A percentile compares a stretch with the other conserved stretches of the same genome.
Evolutionary conservation across 495 filamentous ascomycete species (phyloP).

Genomic region (Talaromyces trachyspermus): DNA sequence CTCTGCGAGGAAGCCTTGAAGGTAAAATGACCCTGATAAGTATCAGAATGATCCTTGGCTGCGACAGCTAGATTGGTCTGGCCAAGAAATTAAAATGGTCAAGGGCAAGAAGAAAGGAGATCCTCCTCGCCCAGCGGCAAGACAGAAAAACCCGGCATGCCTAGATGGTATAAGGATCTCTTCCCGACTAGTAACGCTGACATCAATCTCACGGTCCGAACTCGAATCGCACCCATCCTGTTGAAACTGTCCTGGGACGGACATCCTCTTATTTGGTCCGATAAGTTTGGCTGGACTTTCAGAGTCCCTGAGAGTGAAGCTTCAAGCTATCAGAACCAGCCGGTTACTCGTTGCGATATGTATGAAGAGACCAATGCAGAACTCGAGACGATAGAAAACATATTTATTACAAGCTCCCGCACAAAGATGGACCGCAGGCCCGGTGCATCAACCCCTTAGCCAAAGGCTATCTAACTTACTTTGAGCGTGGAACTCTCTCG

Average conservation of each 20-base stretch:
- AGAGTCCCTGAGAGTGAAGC: conserved; percentile 59
- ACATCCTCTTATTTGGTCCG: conserved; percentile 84
- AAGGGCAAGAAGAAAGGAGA: conserved; percentile 84
- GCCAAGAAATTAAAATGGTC: conserved; percentile 81
- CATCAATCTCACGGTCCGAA: conserved; percentile 78
- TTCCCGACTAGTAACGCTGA: conserved; percentile 55
- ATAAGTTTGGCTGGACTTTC: conserved; percentile 89
- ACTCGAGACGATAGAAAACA: conserved; percentile 54
- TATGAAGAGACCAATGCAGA: conserved; percentile 57
- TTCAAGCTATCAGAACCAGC: conserved; percentile 57
- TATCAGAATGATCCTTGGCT: conserved; percentile 83
- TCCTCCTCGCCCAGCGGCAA: conserved; percentile 64
- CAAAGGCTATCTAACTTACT: conserved; percentile 83
- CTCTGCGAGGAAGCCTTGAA: conserved; percentile 70
- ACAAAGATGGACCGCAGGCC: conserved; percentile 85
- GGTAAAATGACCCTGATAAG: conserved; percentile 56
- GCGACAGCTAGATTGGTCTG: conserved; percentile 89
- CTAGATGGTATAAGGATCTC: conserved; percentile 91
- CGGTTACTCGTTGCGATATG: conserved; percentile 68
- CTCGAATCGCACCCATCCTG: conserved; percentile 79
- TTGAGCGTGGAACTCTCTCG: conserved; percentile 78
- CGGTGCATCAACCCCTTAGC: conserved; percentile 80
- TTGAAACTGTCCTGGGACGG: conserved; percentile 84
- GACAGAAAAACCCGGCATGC: conserved; percentile 94
- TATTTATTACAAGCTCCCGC: conserved; percentile 87